Conservation (phyloP, 1,284 basidiomycete species). For the Pseudozyma thailandica region DNA sequence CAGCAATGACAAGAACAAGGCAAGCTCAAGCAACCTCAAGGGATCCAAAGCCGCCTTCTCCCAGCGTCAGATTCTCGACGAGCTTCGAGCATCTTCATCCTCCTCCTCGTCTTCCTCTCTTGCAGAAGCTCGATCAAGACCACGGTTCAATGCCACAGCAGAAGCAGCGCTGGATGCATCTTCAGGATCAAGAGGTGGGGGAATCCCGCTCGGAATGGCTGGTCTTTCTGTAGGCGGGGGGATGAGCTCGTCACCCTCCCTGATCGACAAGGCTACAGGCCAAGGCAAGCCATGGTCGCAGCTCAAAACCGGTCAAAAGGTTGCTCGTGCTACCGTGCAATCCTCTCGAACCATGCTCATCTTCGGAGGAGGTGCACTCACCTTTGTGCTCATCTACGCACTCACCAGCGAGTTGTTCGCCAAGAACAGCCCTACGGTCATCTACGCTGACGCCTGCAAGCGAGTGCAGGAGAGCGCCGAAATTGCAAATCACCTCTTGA, state of each 20-base stretch:
- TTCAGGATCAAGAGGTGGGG: conserved; percentile 26
- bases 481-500: conserved; percentile 53
- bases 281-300: conserved; percentile 77
- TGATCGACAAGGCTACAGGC: conserved; percentile 48
- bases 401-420: conserved; percentile 89
- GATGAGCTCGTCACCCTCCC: conserved; percentile 12
- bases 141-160: conserved; percentile 42
- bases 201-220: conserved; percentile 35
- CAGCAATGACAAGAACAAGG: conserved; percentile 8
- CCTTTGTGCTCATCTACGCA: conserved; percentile 77
- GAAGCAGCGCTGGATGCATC: conserved; percentile 45
- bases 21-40: conserved; percentile 12
- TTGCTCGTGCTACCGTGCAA: conserved; percentile 78
- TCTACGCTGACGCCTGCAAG: conserved; percentile 87
- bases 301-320: conserved; percentile 82
- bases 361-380: conserved; percentile 75
- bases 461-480: conserved; percentile 78
- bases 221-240: conserved; percentile 28
- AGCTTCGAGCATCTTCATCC: conserved; percentile 29
- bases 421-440: conserved; percentile 87
- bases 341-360: conserved; percentile 84
- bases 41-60: conserved; percentile 36
- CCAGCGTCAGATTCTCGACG: conserved; percentile 46
- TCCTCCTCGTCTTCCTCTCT: conserved; percentile 32
- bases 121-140: conserved; percentile 24